Evolutionary conservation across 768 basidiomycete species (phyloP), one percentile per base, ranked within the genome.

Genomic region (Suillus americanus): DNA sequence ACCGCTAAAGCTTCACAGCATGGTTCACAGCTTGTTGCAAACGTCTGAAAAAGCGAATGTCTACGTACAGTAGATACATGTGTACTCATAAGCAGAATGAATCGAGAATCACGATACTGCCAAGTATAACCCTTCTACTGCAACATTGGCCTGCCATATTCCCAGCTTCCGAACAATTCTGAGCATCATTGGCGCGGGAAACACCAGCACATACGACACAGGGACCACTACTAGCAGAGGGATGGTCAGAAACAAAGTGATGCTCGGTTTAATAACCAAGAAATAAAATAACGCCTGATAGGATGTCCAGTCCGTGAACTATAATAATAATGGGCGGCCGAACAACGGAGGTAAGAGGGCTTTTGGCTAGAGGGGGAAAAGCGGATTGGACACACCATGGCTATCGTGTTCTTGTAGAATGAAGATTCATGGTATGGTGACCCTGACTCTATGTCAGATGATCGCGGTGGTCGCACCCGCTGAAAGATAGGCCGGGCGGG

Each of bases 241-340:
- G 16, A 91, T 73, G 6, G 85, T 83, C 41, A 93, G 78, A 20
- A 89, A 78, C 33, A 94, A 75, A 1, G 91, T 92, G 74, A 94
- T 90, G 37, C 86, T 82, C 3, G 92, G 91, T 73, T 94, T 94
- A 79, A 94, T 87, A 59, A 94, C 90, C 65, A 94, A 83, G 78
- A 94, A 94, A 74, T 94, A 94, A 80, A 94, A 94, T 3, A 94
- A 82, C 0, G 92, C 89, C 78, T 91, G 90, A 75, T 92, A 94
- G 20, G 92, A 90, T 5, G 89, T 91, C 45, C 89, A 79, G 70
- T 94, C 92, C 48, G 89, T 88, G 76, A 94, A 94, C 91, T 92
- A 68, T 33, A 61, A 68, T 33, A 61, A 35, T 35, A 35, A 60
- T 28, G 4, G 16, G 63, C 60, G 45, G 33, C 12, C 23, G 28